Conservation (phyloP, 2,329 filamentous ascomycete species). For the Celoporthe dispersa region DNA sequence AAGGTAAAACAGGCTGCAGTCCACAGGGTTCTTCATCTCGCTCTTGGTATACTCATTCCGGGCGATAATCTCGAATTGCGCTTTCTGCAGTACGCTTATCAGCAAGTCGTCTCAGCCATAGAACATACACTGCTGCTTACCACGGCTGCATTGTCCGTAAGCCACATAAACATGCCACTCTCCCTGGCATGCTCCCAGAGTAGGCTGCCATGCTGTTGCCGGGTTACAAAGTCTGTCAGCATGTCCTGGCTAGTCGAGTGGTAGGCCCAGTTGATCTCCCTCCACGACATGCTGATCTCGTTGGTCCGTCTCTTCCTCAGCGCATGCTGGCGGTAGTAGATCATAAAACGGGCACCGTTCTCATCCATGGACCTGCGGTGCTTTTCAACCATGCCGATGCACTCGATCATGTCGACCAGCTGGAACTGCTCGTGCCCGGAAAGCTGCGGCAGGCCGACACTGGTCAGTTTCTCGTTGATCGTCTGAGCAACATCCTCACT, state of each 20-base stretch:
- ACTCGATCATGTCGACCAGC: conserved; percentile 82
- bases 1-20: conserved; percentile 90
- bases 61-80: conserved; percentile 87
- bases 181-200: conserved; percentile 85
- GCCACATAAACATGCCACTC: conserved; percentile 94
- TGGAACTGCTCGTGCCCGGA: conserved; percentile 87
- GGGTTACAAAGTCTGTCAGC: conserved; percentile 78
- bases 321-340: conserved; percentile 84
- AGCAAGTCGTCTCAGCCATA: conserved; percentile 18
- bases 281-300: conserved; percentile 71
- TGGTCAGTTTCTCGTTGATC: conserved; percentile 78
- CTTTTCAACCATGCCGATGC: conserved; percentile 80
- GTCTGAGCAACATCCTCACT: conserved; percentile 71
- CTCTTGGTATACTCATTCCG: conserved; percentile 90
- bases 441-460: conserved; percentile 75
- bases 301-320: conserved; percentile 68
- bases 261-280: conserved; percentile 85
- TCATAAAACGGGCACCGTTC: conserved; percentile 83
- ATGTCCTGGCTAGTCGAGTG: conserved; percentile 90
- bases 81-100: conserved; percentile 51
- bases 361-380: conserved; percentile 89
- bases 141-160: conserved; percentile 75
- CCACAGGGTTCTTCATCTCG: conserved; percentile 85
- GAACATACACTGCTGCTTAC: conserved; percentile 53
- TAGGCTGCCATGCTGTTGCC: conserved; percentile 79